Percentiles rank a stretch among this genome's conserved stretches.
Evolutionary conservation across 148 eudicot genomes (phyloP).

Genomic region (Persicaria maculosa): DNA sequence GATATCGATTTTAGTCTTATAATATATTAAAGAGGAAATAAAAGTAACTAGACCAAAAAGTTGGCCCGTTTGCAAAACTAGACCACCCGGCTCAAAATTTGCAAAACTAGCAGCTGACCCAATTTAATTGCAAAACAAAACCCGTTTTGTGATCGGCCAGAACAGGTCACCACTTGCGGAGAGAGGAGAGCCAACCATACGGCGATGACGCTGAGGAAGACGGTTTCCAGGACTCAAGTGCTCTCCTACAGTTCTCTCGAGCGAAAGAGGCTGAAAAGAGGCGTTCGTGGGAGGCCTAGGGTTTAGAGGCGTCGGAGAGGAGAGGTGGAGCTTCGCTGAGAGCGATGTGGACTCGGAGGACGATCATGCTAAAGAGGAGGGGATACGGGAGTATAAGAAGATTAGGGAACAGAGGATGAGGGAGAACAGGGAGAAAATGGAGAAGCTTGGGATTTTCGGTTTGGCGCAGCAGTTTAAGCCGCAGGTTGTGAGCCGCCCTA

Average conservation of each 20-base stretch:
- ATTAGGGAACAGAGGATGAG: constrained; percentile 68
- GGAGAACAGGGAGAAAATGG: constrained; percentile 61
- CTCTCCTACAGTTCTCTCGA: not conserved
- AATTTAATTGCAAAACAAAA: too few relatives aligned
- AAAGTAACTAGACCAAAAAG: too few relatives aligned
- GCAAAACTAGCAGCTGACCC: too few relatives aligned
- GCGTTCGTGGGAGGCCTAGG: not conserved
- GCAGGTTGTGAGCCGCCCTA: constrained; percentile 15
- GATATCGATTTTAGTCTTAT: too few relatives aligned
- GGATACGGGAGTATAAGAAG: constrained; percentile 38
- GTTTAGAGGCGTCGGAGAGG: not conserved
- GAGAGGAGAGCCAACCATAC: too few relatives aligned
- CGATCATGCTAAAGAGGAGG: not conserved
- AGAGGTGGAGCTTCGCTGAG: not conserved
- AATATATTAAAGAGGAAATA: too few relatives aligned
- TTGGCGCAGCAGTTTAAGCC: constrained; percentile 56
- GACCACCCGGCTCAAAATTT: too few relatives aligned
- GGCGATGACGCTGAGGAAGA: constrained; percentile 9
- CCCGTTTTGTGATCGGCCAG: too few relatives aligned
- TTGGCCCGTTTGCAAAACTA: too few relatives aligned
- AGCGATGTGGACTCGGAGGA: not conserved
- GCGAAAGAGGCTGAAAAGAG: not conserved
- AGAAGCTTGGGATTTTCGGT: constrained; percentile 65
- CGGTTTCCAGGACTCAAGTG: not conserved
- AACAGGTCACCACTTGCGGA: too few relatives aligned